Base-by-base conservation (phyloP, 1,139 yeast genomes). In the Suhomyces yuchorum region DNA sequence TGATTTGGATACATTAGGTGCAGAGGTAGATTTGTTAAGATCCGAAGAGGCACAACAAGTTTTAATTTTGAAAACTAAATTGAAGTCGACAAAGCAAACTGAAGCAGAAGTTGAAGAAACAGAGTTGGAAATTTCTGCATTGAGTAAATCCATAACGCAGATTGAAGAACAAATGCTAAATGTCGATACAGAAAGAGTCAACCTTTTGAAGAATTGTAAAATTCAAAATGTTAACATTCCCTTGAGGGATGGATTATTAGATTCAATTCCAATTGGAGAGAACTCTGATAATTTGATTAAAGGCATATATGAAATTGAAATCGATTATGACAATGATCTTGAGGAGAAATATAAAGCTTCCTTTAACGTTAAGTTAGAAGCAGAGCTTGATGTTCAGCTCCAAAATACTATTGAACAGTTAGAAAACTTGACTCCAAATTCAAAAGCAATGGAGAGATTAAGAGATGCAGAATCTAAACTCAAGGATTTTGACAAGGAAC, bases 391-490 rank as follows among this genome's bases (percentile, higher is more conserved):
- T 19, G 76, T 64, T 2, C 60, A 59, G 37, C 59, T 73, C 11
- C 67, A 65, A 35, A 58, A 58, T 8, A 62, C 70, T 1, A 58
- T 63, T 12, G 71, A 80, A 28, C 82, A 77, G 34, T 67, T 92
- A 45, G 85, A 82, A 42, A 70, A 70, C 43, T 71, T 89, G 58
- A 83, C 90, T 20, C 96, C 97, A 14, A 91, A 91, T 63, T 75
- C 84, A 23, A 86, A 87, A 56, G 97, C 97, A 0, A 72, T 80
- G 23, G 96, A 88, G 52, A 78, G 96, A 59, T 75, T 89, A 45
- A 78, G 73, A 40, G 93, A 87, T 49, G 89, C 87, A 4, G 85
- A 86, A 55, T 69, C 66, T 4, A 82, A 82, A 54, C 74, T 87
- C 40, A 75, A 76, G 18, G 81, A 75, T 8, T 77, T 85, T 43